Conservation (phyloP, 179 eudicot species). For the Corrigiola litoralis region DNA sequence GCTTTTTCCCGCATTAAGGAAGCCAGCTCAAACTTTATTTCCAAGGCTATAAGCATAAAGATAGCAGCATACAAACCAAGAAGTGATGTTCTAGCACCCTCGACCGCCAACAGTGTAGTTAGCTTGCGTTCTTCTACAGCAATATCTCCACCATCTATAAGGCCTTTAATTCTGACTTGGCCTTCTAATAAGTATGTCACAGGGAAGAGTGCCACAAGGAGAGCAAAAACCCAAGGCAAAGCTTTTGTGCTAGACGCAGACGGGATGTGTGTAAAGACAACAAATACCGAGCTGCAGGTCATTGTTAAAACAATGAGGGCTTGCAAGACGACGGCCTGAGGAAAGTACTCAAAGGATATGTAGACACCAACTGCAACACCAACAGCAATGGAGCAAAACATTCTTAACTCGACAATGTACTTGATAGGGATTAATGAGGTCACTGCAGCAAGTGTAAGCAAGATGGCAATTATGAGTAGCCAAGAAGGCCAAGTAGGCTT, state of each 20-base stretch:
- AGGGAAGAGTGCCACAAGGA: constrained; percentile 95
- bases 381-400: constrained; percentile 67
- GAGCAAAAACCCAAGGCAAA: constrained; percentile 95
- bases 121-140: constrained; percentile 65
- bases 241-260: constrained; percentile 90
- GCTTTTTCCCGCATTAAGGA: constrained; percentile 75
- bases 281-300: constrained; percentile 80
- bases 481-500: constrained; percentile 99
- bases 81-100: constrained; percentile 95
- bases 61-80: constrained; percentile 95
- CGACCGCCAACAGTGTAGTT: constrained; percentile 73
- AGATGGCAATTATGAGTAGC: constrained; percentile 75
- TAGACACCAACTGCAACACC: constrained; percentile 86
- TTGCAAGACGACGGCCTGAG: constrained; percentile 76
- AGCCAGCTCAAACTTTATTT: constrained; percentile 86
- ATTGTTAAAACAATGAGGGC: constrained; percentile 76
- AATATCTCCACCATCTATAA: constrained; percentile 47
- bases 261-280: constrained; percentile 88
- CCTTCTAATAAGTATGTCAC: constrained; percentile 92
- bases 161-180: constrained; percentile 69
- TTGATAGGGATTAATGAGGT: constrained; percentile 86
- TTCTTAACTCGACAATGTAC: constrained; percentile 81
- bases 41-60: constrained; percentile 92
- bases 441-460: constrained; percentile 81
- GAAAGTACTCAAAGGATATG: constrained; percentile 87